Conservation (phyloP, 116 monocot species). For the Phalaenopsis hybrid region DNA sequence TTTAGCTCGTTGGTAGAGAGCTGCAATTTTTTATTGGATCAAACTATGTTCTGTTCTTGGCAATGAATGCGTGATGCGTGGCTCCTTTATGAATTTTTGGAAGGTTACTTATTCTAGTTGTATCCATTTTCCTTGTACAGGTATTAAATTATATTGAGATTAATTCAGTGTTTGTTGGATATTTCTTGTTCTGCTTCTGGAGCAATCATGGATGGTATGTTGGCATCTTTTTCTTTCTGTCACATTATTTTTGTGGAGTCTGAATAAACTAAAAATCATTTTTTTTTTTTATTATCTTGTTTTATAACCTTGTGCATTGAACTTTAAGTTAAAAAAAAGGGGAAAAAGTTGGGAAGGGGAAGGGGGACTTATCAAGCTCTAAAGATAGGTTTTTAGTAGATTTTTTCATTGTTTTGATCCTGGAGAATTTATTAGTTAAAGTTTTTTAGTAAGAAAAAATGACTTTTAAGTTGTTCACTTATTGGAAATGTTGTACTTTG, state of each 20-base stretch:
- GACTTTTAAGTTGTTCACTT: background rate
- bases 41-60: background rate
- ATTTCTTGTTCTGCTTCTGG: background rate
- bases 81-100: background rate
- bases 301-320: background rate
- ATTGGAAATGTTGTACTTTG: background rate
- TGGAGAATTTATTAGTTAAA: background rate
- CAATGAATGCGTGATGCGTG: background rate
- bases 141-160: background rate
- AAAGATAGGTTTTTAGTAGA: background rate
- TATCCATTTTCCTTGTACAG: background rate
- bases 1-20: background rate
- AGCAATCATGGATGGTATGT: conserved; percentile 3
- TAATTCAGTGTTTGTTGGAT: background rate
- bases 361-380: background rate
- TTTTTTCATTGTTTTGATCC: background rate
- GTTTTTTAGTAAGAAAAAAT: background rate
- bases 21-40: background rate
- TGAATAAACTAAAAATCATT: background rate
- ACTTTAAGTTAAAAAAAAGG: background rate
- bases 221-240: background rate
- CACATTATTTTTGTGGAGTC: background rate
- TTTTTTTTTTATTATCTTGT: background rate
- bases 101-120: background rate
- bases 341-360: background rate